Percentiles rank a stretch among this genome's conserved stretches.
These are phyloP conservation scores for Suillus decipiens DNA, from an alignment of 768 basidiomycete genomes.

Conservation along the genomic window DNA sequence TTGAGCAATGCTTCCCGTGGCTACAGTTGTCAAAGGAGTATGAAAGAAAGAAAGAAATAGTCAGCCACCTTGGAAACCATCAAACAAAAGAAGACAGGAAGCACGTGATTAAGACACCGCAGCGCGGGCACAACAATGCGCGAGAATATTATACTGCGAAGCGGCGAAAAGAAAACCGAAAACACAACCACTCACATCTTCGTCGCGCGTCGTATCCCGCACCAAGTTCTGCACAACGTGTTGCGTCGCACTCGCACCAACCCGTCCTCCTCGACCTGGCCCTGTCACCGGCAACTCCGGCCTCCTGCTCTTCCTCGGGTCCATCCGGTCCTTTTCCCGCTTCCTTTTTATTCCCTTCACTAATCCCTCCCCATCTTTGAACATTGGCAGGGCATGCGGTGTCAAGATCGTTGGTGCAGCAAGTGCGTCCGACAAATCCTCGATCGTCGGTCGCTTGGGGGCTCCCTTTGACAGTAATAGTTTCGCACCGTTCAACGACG, in stretches of 20 bases:
- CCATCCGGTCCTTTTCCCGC: conserved; percentile 83
- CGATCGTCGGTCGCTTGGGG: conserved; percentile 75
- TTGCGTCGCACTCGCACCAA: conserved; percentile 96
- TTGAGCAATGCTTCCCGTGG: conserved; percentile 96
- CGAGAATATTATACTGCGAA: conserved; percentile 3
- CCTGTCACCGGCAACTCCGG: conserved; percentile 93
- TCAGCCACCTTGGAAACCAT: conserved; percentile 32
- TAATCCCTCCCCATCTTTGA: conserved; percentile 72
- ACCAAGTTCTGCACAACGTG: conserved; percentile 96
- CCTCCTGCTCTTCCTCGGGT: conserved; percentile 88
- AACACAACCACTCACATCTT: conserved; percentile 75
- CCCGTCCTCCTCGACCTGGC: conserved; percentile 90
- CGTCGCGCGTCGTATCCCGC: conserved; percentile 84
- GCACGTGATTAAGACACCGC: conserved; percentile 18
- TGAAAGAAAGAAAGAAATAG: conserved; percentile 23
- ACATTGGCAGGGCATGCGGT: conserved; percentile 91
- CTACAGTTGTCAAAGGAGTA: conserved; percentile 45
- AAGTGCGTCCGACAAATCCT: conserved; percentile 87
- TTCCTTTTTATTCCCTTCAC: conserved; percentile 83
- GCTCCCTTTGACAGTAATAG: conserved; percentile 87
- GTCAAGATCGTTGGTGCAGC: conserved; percentile 88
- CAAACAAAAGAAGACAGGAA: conserved; percentile 17
- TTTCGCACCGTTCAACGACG: conserved; percentile 91
- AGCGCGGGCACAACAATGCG: background rate
- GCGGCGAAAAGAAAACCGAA: conserved; percentile 14